Evolutionary conservation across 1,139 yeast species (phyloP).

Genomic region (Yamadazyma trypodendri): DNA sequence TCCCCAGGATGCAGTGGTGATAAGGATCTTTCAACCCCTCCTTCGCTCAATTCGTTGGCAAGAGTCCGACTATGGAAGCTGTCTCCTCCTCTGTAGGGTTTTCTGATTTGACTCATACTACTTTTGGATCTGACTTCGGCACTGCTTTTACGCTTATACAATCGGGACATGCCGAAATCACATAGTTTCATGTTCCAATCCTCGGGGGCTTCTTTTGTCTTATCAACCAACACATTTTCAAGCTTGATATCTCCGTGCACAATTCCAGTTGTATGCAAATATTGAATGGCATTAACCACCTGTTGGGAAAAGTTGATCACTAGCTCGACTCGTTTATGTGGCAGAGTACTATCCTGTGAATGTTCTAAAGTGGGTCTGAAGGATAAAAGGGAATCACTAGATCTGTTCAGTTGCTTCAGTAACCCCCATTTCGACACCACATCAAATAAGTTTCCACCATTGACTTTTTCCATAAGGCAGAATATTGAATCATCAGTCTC

Average conservation of each 20-base stretch:
- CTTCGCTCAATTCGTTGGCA: constrained; percentile 12
- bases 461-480: constrained; percentile 69
- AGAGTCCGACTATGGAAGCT: constrained; percentile 20
- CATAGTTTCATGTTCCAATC: constrained; percentile 52
- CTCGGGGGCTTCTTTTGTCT: constrained; percentile 20
- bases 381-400: constrained; percentile 2
- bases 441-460: constrained; percentile 83
- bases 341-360: background rate
- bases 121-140: constrained; percentile 46
- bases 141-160: constrained; percentile 21
- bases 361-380: constrained; percentile 1
- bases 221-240: constrained; percentile 74
- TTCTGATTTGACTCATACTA: constrained; percentile 33
- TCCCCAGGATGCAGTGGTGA: constrained; percentile 4
- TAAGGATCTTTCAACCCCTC: constrained; percentile 2
- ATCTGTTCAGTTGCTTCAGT: constrained; percentile 11
- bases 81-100: constrained; percentile 37
- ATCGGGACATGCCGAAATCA: constrained; percentile 82
- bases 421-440: constrained; percentile 69
- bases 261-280: constrained; percentile 68
- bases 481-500: constrained; percentile 66
- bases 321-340: constrained; percentile 22
- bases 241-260: constrained; percentile 90
- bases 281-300: constrained; percentile 59
- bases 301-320: constrained; percentile 46